Evolutionary conservation across 345 rosid species (phyloP).

Genomic region (Salix viminalis): DNA sequence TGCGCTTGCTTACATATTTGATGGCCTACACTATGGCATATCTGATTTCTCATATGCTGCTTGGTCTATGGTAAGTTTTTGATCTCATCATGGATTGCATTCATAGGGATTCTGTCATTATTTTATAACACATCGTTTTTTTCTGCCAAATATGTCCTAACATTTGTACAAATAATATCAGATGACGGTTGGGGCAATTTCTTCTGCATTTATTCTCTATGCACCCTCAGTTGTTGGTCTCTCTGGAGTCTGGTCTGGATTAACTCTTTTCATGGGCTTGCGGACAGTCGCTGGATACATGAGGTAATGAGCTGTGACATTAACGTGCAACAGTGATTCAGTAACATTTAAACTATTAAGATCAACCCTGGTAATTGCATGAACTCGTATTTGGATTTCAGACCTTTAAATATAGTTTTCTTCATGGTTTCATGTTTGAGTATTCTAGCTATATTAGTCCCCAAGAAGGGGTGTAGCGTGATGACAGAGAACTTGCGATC

Average conservation of each 20-base stretch:
- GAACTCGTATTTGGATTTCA: no score
- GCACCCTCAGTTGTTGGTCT: conserved; percentile 35
- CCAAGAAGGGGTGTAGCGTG: no score
- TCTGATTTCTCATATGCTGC: conserved; percentile 47
- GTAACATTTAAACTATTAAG: no score
- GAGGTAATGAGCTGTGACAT: conserved; percentile 22
- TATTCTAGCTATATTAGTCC: neutral
- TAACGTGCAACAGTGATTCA: no score
- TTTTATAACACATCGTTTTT: neutral
- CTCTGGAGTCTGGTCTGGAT: conserved; percentile 42
- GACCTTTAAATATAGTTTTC: no score
- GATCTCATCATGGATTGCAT: neutral
- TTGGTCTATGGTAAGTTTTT: conserved; percentile 37
- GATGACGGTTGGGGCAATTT: conserved; percentile 37
- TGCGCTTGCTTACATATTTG: conserved; percentile 43
- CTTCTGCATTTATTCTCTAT: conserved; percentile 32
- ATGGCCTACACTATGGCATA: conserved; percentile 48
- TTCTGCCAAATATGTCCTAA: neutral
- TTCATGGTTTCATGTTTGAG: no score
- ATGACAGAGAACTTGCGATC: no score
- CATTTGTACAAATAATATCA: neutral
- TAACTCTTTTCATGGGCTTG: conserved; percentile 45
- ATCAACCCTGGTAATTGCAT: no score
- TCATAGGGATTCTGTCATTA: neutral
- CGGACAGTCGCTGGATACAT: conserved; percentile 36